Conservation (phyloP, 2,329 filamentous ascomycete species). For the Alternaria burnsii region DNA sequence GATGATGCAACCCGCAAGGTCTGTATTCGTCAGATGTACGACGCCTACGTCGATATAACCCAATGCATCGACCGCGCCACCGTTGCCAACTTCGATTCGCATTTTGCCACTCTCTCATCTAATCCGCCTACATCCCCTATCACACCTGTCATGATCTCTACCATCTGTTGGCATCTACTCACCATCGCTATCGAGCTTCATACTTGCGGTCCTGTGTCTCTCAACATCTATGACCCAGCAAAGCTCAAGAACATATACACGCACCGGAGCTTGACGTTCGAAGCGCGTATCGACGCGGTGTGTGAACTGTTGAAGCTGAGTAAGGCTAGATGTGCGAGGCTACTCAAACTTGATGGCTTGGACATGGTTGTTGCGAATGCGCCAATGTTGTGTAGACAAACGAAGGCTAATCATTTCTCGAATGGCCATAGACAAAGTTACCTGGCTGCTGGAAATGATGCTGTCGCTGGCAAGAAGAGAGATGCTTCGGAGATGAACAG, state of each 20-base stretch:
- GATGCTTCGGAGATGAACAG: not conserved
- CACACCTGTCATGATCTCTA: not conserved
- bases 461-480: not conserved
- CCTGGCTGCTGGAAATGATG: not conserved
- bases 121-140: not conserved
- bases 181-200: constrained; percentile 9
- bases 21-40: constrained; percentile 4
- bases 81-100: not conserved
- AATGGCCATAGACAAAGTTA: constrained; percentile 7
- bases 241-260: constrained; percentile 3
- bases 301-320: constrained; percentile 11
- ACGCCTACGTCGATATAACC: constrained; percentile 10
- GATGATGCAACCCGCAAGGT: not conserved
- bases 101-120: not conserved
- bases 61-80: constrained; percentile 8
- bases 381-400: not conserved
- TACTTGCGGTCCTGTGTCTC: constrained; percentile 3
- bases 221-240: constrained; percentile 2
- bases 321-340: constrained; percentile 7
- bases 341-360: constrained; percentile 5
- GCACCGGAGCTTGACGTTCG: not conserved
- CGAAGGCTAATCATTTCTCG: not conserved
- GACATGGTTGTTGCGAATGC: constrained; percentile 10
- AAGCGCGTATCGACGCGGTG: constrained; percentile 1
- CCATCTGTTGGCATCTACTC: constrained; percentile 6